Evolutionary conservation across 805 yeast species (phyloP), one percentile per base, ranked within the genome.

Genomic region (Metschnikowia henanensis): DNA sequence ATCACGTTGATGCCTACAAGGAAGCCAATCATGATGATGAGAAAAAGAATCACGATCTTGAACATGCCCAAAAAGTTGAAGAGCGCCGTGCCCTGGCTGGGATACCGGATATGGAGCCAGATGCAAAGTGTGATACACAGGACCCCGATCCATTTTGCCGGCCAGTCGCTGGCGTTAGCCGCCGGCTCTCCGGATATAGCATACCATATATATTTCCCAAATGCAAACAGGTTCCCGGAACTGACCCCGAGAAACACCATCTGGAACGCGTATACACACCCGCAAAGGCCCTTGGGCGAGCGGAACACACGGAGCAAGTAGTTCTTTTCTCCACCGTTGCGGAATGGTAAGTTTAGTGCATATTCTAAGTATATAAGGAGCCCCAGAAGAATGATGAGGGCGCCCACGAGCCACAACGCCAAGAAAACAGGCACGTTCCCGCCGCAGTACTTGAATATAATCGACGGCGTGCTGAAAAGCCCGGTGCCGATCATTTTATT

Each of bases 401-500:
- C 72, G 1, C 74, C 75, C 1, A 68, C 34, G 3, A 63, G 46
- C 63, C 70, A 70, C 21, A 70, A 46, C 6, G 38, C 29, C 20
- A 70, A 56, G 43, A 63, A 68, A 10, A 70, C 46, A 4, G 65
- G 62, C n/a, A 66, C 64, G 41, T 66, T 67, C 10, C 75, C 74
- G 38, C 59, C 51, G 46, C 67, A 58, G 47, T 67, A 70, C 35
- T 79, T 21, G 87, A 76, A 82, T 29, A 84, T 81, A 21, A 83
- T 73, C 4, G 87, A 77, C 1, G 88, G 84, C 4, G 86, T 79
- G 31, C 83, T 72, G 61, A 83, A 84, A 30, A 84, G 81, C 21
- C 90, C 91, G 3, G 89, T 82, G 32, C 91, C 91, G 40, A 84
- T 76, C 79, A 83, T 83, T 53, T 84, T 73, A 61, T 84, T 84